Base-by-base conservation (phyloP, 2,329 filamentous ascomycete genomes). In the Hypoxylon sp. region DNA sequence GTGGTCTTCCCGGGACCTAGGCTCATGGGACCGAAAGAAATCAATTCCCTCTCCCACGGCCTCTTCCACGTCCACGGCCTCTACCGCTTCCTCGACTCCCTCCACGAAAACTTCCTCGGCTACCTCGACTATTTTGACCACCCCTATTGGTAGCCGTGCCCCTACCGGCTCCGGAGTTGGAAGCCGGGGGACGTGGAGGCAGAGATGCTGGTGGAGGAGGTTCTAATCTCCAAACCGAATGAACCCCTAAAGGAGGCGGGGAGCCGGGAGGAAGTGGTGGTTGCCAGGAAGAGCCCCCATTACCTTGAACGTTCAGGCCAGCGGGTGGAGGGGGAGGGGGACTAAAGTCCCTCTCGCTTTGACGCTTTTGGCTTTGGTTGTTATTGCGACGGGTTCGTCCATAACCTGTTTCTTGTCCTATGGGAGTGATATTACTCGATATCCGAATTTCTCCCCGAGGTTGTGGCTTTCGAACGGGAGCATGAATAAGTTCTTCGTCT, bases 121-220 rank as follows among this genome's bases (percentile, higher is more conserved):
- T 45, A 16, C 77, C 72, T 87, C 80, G 46, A 82, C 44, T 42
- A 87, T 80, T 60, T 82, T 75, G 11, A 16, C 51, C 24, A 14
- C 50, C 45, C 4, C 50, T 26, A 22, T 44, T 54, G 14, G n/a
- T 32, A 16, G 50, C 32, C 38, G 61, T 57, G 16, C 56, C 55
- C 26, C 61, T 59, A 33, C 49, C 28, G n/a, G 76, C 71, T 33
- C 14, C 38, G 9, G 45, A 51, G 50, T 59, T 59, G 20, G 59
- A 65, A 2, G 50, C 32, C 18, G 65, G 67, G 16, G 72, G 72
- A 4, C 71, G 71, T 12, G 69, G 69, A 40, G 72, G 73, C 28
- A 75, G 61, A 26, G 63, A 70, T 33, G 60, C 69, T 3, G 71
- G 61, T 8, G 69, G 65, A 4, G 68, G 55, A 16, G 64, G 69